Base-by-base conservation (phyloP, 345 rosid species). In the Capsella bursapastoris region DNA sequence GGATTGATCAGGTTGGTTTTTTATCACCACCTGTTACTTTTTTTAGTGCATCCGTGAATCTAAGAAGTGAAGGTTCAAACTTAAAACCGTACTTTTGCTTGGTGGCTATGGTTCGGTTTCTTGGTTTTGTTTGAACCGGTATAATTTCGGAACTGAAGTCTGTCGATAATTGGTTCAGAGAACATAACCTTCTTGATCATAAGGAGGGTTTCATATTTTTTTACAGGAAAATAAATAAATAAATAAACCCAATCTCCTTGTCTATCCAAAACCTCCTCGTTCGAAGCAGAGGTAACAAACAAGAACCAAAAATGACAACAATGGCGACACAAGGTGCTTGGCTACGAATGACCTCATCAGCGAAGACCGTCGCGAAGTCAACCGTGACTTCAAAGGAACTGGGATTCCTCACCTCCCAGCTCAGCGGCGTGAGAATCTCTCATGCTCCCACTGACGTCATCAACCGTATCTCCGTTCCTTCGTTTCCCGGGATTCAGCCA, bases 351-450 rank as follows among this genome's bases (percentile, higher is more conserved):
- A 50, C 83, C 51, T 80, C 79, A 51, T 72, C 77, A 12, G 11
- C 70, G 34, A 79, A 66, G 70, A 29, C 37, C 6, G 63, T 78
- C 3, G 6, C 31, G 4, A 74, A 69, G 22, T 73, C 64, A 32
- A 68, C 22, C 11, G 34, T 38, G 28, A 57, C 65, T n/a, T 50
- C 71, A 51, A 43, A 77, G 8, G 86, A 81, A 27, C 80, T 90
- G 28, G 88, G 91, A 9, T 93, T 84, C 37, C 72, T 88, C 22
- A 60, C 83, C 47, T 93, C 97, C 3, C 93, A 89, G 82, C 78
- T 89, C 43, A 37, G 81, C 8, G 98, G 98, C 75, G 66, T 89
- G 68, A 84, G 78, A 78, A 79, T 90, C 66, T 87, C 92, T 7
- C 53, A 75, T 37, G 57, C 52, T 65, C 55, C 63, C 1, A 66